Conservation (phyloP, 2,329 filamentous ascomycete species). For the Huntiella omanensis region DNA sequence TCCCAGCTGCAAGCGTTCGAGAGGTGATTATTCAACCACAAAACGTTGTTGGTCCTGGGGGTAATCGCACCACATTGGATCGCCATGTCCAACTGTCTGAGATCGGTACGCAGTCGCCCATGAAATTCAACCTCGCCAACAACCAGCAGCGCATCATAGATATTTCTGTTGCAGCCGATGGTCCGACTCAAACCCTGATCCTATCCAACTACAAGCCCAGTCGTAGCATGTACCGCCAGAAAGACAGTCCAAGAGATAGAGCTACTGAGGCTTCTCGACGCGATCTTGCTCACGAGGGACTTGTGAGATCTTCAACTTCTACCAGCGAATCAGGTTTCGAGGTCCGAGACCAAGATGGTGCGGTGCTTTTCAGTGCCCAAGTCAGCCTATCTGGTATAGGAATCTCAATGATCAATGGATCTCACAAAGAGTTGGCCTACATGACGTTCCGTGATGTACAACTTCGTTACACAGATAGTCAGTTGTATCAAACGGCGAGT, state of each 20-base stretch:
- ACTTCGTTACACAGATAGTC: conserved; percentile 82
- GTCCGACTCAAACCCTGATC: conserved; percentile 85
- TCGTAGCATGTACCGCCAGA: conserved; percentile 58
- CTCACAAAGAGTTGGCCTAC: conserved; percentile 82
- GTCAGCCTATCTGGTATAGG: conserved; percentile 79
- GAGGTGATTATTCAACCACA: conserved; percentile 70
- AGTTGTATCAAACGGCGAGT: conserved; percentile 77
- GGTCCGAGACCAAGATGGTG: conserved; percentile 63
- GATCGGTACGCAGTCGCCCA: conserved; percentile 87
- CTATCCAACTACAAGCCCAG: conserved; percentile 85
- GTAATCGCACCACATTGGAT: conserved; percentile 33
- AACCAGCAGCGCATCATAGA: conserved; percentile 78
- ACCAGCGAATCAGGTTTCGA: conserved; percentile 39
- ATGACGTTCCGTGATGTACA: conserved; percentile 82
- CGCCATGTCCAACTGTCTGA: conserved; percentile 87
- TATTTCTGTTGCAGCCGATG: conserved; percentile 86
- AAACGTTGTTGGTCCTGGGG: conserved; percentile 12
- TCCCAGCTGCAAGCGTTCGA: conserved; percentile 90
- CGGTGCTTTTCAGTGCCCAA: conserved; percentile 67
- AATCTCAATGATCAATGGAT: conserved; percentile 80
- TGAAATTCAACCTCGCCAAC: conserved; percentile 59
- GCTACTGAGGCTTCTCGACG: not conserved
- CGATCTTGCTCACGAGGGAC: not conserved
- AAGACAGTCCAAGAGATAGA: conserved; percentile 5
- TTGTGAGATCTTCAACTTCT: not conserved